These are phyloP conservation scores for Tagetes erecta DNA, from an alignment of 129 eudicot genomes.

Conservation along the genomic window DNA sequence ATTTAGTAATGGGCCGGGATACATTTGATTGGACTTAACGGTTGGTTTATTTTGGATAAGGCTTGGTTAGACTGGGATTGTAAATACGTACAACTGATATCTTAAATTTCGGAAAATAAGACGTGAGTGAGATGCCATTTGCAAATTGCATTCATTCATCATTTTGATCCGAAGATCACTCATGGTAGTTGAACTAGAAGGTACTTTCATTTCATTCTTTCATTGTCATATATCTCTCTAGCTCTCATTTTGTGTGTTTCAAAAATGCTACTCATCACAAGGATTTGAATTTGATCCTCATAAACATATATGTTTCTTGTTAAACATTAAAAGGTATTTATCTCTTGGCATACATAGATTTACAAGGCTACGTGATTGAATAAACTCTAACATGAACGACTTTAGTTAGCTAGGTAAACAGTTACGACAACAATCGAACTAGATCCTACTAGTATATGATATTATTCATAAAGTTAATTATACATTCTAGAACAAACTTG, in stretches of 20 bases:
- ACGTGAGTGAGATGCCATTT: background rate
- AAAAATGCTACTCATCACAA: no score
- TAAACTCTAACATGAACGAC: no score
- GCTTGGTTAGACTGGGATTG: background rate
- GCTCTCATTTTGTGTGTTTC: no score
- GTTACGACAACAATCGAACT: background rate
- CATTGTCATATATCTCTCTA: no score
- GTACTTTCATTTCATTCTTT: background rate
- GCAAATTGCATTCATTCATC: no score
- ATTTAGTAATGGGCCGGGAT: background rate
- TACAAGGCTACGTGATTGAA: no score
- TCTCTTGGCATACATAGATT: no score
- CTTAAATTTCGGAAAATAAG: background rate
- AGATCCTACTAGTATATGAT: background rate
- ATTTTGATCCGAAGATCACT: background rate
- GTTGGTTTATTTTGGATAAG: background rate
- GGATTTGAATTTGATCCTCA: no score
- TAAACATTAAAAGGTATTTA: no score
- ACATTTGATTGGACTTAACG: background rate
- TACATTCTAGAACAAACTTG: no score
- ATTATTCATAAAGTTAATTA: background rate
- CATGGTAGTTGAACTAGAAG: background rate
- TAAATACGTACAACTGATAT: background rate
- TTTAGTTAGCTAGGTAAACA: no score
- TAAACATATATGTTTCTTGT: no score